Percentiles rank a stretch among this genome's conserved stretches.
These are phyloP conservation scores for Bremia lactucae DNA, from an alignment of 352 stramenopile genomes.

Conservation along the genomic window DNA sequence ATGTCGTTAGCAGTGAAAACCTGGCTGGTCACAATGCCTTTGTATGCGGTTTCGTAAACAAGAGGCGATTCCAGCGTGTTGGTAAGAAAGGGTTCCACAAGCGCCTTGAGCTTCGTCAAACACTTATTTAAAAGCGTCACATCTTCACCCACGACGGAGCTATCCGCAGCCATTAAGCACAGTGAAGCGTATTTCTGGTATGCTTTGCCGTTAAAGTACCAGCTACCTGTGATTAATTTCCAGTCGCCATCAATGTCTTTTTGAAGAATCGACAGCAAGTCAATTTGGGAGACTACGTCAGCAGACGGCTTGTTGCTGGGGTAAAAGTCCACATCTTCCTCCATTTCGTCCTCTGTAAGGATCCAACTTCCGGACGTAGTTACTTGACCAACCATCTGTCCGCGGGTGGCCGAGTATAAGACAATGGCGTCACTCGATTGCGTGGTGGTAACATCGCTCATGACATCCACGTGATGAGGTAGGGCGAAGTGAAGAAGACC, in stretches of 20 bases:
- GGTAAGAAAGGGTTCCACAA: conserved; percentile 50
- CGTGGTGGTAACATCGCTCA: conserved; percentile 13
- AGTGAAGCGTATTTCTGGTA: conserved; percentile 77
- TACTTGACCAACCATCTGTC: conserved; percentile 43
- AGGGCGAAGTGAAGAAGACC: conserved; percentile 66
- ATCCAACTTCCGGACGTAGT: conserved; percentile 33
- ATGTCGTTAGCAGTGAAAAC: conserved; percentile 42
- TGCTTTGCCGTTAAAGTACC: conserved; percentile 72
- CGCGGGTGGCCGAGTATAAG: conserved; percentile 46
- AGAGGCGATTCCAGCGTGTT: conserved; percentile 50
- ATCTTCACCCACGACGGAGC: conserved; percentile 36
- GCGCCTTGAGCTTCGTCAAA: conserved; percentile 40
- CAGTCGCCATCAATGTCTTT: conserved; percentile 49
- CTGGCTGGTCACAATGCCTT: conserved; percentile 44
- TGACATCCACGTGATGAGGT: conserved; percentile 46
- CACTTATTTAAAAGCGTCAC: conserved; percentile 39
- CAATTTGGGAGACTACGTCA: conserved; percentile 25
- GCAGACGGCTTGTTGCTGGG: conserved; percentile 28
- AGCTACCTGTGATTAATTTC: conserved; percentile 36
- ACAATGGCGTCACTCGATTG: conserved; percentile 24
- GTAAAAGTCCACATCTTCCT: conserved; percentile 52
- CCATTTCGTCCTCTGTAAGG: conserved; percentile 39
- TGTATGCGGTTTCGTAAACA: conserved; percentile 64
- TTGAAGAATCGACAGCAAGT: conserved; percentile 30
- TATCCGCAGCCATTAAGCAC: conserved; percentile 57